Evolutionary conservation across 805 yeast species (phyloP), one percentile per base, ranked within the genome.

Genomic region (Debaryomyces hansenii): DNA sequence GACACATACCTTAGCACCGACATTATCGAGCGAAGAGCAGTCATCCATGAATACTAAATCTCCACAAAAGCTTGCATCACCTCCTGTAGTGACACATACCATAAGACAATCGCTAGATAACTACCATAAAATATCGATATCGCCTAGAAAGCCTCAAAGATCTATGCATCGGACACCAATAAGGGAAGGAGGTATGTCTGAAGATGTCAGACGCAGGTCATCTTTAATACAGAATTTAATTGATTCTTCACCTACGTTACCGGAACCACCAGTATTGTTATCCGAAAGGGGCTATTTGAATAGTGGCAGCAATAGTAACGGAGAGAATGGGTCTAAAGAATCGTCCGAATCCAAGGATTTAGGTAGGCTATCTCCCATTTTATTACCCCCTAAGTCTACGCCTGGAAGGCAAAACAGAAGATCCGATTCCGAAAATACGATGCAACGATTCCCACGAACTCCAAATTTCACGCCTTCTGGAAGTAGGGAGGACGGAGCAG

Each of bases 391-490:
- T 4, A 57, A 53, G 20, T 42, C 51, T 15, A 49, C 64, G 4
- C 63, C 65, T 11, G 40, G 42, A 7, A 55, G 47, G 28, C 36
- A 16, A 37, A 20, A 20, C 27, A 35, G 34, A 45, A 36, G 44
- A 46, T n/a, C 15, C 20, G 31, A 16, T 12, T 31, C 44, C 16
- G 42, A 44, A 8, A 45, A 47, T 31, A 56, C 59, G 1, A 40
- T 64, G 5, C 74, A 69, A 38, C 47, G 80, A 45, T 77, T 77
- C 49, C 82, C 82, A 2, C 61, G 66, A 38, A 76, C 80, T 0
- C 79, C 81, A 1, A 69, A 69, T 36, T 75, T 71, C 47, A 73
- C 35, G n/a, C 10, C 27, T 3, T 28, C 42, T 39, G 50, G 57
- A 15, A 35, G 48, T 12, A 56, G 57, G 37, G 53, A 52, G 16